Percentiles rank a stretch among this genome's conserved stretches.
These are phyloP conservation scores for Aspergillus uvarum DNA, from an alignment of 2,329 filamentous ascomycete species.

Conservation along the genomic window DNA sequence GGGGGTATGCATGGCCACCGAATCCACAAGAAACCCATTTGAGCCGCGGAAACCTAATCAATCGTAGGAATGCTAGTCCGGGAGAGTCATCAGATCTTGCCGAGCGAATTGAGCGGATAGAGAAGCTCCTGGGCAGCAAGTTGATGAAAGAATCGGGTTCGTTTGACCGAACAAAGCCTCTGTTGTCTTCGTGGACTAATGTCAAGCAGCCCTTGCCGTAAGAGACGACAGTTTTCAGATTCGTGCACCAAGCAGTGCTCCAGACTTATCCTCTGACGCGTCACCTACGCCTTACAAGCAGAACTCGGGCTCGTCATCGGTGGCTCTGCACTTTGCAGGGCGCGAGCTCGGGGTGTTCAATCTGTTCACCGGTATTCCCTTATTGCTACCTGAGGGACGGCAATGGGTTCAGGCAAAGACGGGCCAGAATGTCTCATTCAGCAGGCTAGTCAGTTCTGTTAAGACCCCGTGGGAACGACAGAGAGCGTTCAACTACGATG, in stretches of 20 bases:
- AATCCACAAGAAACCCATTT: neutral
- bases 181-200: neutral
- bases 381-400: constrained; percentile 50
- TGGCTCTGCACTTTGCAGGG: constrained; percentile 51
- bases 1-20: constrained; percentile 25
- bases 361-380: constrained; percentile 51
- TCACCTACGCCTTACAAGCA: constrained; percentile 12
- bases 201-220: constrained; percentile 14
- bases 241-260: neutral
- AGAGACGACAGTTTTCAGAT: constrained; percentile 8
- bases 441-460: constrained; percentile 26
- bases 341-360: constrained; percentile 50
- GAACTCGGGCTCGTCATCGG: constrained; percentile 26
- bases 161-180: neutral
- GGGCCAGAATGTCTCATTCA: constrained; percentile 39
- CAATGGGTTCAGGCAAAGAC: constrained; percentile 51
- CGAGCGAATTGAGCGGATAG: constrained; percentile 44
- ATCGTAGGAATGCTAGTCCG: constrained; percentile 13
- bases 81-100: constrained; percentile 32
- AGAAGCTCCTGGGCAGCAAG: constrained; percentile 38
- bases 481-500: constrained; percentile 24
- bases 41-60: neutral
- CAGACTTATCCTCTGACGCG: neutral
- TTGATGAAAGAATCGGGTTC: constrained; percentile 27
- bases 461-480: constrained; percentile 39